Conservation (phyloP, 176 grass and related monocot genomes). For the Panicum miliaceum region DNA sequence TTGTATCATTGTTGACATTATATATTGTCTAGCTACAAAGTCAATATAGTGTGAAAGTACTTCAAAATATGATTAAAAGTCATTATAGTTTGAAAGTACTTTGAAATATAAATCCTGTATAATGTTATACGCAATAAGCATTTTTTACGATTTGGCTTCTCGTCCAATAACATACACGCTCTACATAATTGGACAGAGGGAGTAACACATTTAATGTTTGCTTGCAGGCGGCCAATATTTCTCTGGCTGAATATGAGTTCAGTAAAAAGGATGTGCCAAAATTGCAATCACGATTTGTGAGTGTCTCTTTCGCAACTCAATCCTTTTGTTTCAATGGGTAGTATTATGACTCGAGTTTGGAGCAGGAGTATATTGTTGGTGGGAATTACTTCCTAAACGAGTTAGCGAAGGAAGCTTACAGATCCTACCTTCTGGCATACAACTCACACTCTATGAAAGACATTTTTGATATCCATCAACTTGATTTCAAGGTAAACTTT, state of each 20-base stretch:
- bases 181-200: not conserved
- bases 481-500: constrained; percentile 79
- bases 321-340: not conserved
- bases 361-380: constrained; percentile 75
- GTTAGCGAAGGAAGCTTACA: constrained; percentile 90
- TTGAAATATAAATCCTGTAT: not conserved
- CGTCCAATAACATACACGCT: not conserved
- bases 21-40: not conserved
- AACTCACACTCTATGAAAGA: constrained; percentile 85
- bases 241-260: constrained; percentile 75
- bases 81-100: not conserved
- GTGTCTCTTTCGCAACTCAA: not conserved
- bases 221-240: constrained; percentile 80
- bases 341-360: constrained; percentile 28
- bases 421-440: constrained; percentile 79
- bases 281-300: constrained; percentile 72
- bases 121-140: not conserved
- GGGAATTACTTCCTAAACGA: constrained; percentile 81
- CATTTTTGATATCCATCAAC: constrained; percentile 81
- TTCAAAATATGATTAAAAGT: not conserved
- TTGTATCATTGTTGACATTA: not conserved
- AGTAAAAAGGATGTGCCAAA: constrained; percentile 68
- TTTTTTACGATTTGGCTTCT: not conserved
- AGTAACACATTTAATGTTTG: constrained; percentile 32
- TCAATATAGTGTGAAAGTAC: not conserved